phyloP scores from a whole-genome alignment of 192 early-diverging fungal genomes.

The Dissophora globulifera region DNA sequence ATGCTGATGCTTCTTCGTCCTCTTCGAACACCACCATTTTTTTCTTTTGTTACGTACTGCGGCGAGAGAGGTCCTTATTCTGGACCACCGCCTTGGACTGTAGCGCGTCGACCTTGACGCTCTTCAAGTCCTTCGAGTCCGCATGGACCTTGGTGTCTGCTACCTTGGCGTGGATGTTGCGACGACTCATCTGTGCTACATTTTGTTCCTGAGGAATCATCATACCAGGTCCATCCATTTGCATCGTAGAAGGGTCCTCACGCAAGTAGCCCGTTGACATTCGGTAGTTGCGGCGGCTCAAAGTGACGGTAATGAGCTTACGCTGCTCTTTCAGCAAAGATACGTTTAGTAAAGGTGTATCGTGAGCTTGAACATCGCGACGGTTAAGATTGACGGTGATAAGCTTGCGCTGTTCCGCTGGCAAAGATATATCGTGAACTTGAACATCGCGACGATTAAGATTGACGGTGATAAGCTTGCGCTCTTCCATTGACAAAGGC shows the following conservation, averaged over 20 bases:
- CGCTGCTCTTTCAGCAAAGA: not conserved
- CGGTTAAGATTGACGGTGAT: no score
- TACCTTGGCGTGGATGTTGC: not conserved
- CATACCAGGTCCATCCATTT: constrained; percentile 1
- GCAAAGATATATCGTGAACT: no score
- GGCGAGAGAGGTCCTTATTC: not conserved
- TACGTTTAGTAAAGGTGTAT: no score
- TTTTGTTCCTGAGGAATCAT: not conserved
- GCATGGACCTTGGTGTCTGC: not conserved
- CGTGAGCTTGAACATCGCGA: no score
- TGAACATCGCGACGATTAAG: no score
- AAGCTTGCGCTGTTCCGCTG: no score
- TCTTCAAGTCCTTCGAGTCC: not conserved
- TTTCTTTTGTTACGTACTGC: not conserved
- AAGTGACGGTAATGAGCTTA: not conserved
- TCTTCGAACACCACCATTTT: no score
- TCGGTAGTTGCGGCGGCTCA: not conserved
- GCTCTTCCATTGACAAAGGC: not conserved
- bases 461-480: not conserved
- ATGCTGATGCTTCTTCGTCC: not conserved
- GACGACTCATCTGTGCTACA: not conserved
- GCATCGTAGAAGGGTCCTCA: no score
- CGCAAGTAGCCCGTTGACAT: not conserved
- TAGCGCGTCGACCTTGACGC: not conserved
- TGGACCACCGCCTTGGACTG: not conserved